These are phyloP conservation scores for Angophora floribunda DNA, from an alignment of 345 rosid genomes.

Conservation along the genomic window DNA sequence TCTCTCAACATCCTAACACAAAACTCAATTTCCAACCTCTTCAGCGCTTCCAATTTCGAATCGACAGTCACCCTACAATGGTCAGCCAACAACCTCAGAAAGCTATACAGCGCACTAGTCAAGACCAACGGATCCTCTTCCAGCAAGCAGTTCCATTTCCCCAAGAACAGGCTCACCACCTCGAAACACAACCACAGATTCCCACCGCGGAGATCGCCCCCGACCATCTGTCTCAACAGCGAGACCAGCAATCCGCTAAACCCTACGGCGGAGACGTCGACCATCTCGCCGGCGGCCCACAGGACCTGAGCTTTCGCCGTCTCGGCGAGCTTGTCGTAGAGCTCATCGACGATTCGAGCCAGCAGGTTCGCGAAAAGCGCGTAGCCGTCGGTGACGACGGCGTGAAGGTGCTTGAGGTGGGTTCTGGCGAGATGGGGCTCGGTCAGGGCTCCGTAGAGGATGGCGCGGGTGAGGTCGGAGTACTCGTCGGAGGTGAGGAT, in stretches of 20 bases:
- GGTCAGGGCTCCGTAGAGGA: constrained; percentile 49
- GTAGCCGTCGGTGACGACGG: constrained; percentile 66
- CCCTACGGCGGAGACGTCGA: constrained; percentile 53
- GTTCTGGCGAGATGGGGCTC: constrained; percentile 30
- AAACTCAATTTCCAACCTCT: constrained; percentile 47
- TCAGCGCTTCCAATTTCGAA: constrained; percentile 30
- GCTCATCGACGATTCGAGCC: constrained; percentile 30
- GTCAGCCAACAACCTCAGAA: constrained; percentile 59
- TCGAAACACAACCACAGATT: constrained; percentile 79
- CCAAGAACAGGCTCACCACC: constrained; percentile 32
- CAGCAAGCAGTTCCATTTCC: constrained; percentile 46
- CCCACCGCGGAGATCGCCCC: constrained; percentile 62
- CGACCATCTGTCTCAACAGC: constrained; percentile 51
- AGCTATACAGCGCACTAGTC: constrained; percentile 55
- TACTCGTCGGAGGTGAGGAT: constrained; percentile 48
- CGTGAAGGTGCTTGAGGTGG: constrained; percentile 62
- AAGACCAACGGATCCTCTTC: constrained; percentile 47
- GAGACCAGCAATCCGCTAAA: constrained; percentile 36
- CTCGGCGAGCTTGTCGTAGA: constrained; percentile 48
- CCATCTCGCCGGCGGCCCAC: constrained; percentile 59
- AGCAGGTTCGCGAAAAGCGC: constrained; percentile 38
- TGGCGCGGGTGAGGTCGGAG: constrained; percentile 45
- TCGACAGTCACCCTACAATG: constrained; percentile 38
- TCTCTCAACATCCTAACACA: constrained; percentile 74
- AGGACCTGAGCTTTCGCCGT: constrained; percentile 45